Percentiles rank a stretch among this genome's conserved stretches.
Conservation (phyloP, 257 asterid species). For the Marsdenia floribunda region DNA sequence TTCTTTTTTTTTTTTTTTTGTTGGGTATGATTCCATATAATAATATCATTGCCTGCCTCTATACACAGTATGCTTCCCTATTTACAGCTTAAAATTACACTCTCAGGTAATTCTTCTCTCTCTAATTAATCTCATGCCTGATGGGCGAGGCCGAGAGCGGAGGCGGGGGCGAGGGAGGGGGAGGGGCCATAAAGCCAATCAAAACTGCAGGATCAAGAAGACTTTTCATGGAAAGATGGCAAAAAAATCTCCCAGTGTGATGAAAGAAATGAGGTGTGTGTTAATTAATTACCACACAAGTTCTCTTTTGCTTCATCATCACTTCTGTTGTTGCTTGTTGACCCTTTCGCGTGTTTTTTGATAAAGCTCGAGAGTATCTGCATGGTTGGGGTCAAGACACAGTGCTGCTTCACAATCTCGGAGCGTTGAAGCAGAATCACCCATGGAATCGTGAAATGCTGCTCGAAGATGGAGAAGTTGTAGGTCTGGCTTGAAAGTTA, state of each 20-base stretch:
- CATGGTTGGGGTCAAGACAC: slow-evolving; percentile 72
- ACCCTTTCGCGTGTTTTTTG: slow-evolving; percentile 41
- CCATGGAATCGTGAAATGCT: slow-evolving; percentile 82
- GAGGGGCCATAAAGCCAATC: slow-evolving; percentile 16
- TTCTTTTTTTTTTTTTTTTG: too few species aligned
- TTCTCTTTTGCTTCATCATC: slow-evolving; percentile 33
- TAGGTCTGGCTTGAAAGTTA: slow-evolving; percentile 75
- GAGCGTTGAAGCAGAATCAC: slow-evolving; percentile 51
- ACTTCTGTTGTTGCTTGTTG: slow-evolving; percentile 38
- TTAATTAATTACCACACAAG: slow-evolving; percentile 17
- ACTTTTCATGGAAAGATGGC: slow-evolving; percentile 7
- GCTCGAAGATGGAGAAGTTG: slow-evolving; percentile 92
- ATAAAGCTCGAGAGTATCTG: slow-evolving; percentile 64
- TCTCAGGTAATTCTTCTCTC: slow-evolving; percentile 5
- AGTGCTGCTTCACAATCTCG: slow-evolving; percentile 90
- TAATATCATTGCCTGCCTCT: slow-evolving; percentile 8
- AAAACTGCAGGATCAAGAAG: slow-evolving; percentile 24
- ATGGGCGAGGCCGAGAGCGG: too few species aligned
- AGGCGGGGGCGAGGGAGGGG: slow-evolving; percentile 1
- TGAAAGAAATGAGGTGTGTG: slow-evolving; percentile 18
- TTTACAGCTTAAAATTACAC: slow-evolving; percentile 30
- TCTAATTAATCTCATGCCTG: slow-evolving; percentile 19
- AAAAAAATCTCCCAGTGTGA: slow-evolving; percentile 18
- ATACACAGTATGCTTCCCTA: slow-evolving; percentile 8
- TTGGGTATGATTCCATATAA: neutral